Evolutionary conservation across 2,329 filamentous ascomycete species (phyloP).

Genomic region (Teratosphaeria nubilosa): DNA sequence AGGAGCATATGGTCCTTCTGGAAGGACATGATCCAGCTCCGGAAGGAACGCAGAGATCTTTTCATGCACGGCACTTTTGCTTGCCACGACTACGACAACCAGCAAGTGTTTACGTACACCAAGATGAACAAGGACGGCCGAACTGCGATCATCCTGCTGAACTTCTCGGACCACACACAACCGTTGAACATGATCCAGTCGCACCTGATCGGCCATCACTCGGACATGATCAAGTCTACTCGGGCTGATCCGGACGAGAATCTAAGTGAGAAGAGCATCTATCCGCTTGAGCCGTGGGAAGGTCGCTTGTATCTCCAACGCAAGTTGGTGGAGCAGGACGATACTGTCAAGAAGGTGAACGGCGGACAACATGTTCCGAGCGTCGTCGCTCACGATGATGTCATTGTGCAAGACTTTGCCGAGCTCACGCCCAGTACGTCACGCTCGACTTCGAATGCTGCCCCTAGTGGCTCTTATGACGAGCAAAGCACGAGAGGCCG

Average conservation of each 20-base stretch:
- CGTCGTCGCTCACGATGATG: background rate
- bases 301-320: slow-evolving; percentile 26
- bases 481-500: background rate
- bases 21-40: slow-evolving; percentile 40
- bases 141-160: slow-evolving; percentile 28
- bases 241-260: slow-evolving; percentile 36
- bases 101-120: slow-evolving; percentile 42
- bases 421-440: background rate
- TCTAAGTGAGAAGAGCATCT: slow-evolving; percentile 15
- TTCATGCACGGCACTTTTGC: slow-evolving; percentile 60
- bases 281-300: slow-evolving; percentile 25
- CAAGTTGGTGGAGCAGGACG: slow-evolving; percentile 10
- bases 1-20: slow-evolving; percentile 53
- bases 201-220: background rate
- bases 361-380: background rate
- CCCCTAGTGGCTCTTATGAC: background rate
- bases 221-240: slow-evolving; percentile 10
- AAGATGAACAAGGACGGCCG: slow-evolving; percentile 23
- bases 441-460: background rate
- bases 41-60: slow-evolving; percentile 52
- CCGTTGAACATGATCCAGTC: slow-evolving; percentile 1
- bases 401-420: background rate
- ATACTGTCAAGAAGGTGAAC: slow-evolving; percentile 8
- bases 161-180: slow-evolving; percentile 25
- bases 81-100: slow-evolving; percentile 42